Conservation (phyloP, 116 monocot genomes). For the Iris pallida region DNA sequence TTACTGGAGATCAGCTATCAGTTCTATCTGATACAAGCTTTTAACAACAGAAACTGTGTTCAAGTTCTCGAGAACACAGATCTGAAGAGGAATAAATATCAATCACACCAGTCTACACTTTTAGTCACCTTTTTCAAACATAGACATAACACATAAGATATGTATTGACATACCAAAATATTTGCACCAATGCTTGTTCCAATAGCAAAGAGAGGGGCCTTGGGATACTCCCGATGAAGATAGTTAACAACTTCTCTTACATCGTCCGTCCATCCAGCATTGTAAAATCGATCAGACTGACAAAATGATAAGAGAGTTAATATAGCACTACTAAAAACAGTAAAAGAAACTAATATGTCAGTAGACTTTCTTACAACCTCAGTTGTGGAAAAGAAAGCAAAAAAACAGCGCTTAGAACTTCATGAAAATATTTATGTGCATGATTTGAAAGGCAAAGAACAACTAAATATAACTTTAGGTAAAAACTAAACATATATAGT, state of each 20-base stretch:
- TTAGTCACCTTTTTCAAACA: neutral
- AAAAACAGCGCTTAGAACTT: no score
- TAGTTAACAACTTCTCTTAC: constrained; percentile 71
- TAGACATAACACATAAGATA: neutral
- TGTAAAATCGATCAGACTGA: constrained; percentile 92
- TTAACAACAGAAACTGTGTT: neutral
- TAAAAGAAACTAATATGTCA: no score
- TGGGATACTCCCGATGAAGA: constrained; percentile 69
- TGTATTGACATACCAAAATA: constrained; percentile 51
- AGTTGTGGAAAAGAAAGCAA: no score
- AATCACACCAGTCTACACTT: neutral
- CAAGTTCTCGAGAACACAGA: neutral
- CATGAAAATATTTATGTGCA: no score
- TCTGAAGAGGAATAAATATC: neutral
- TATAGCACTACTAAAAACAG: neutral
- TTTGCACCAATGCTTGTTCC: constrained; percentile 99
- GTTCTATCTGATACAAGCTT: no score
- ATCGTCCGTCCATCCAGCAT: constrained; percentile 98
- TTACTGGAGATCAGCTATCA: no score
- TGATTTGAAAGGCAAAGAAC: neutral
- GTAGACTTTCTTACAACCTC: no score
- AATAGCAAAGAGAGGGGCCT: constrained; percentile 71
- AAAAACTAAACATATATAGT: neutral
- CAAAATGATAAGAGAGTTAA: neutral
- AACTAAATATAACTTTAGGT: neutral